Evolutionary conservation across 2,329 filamentous ascomycete species (phyloP).

Genomic region (Magnaporthiopsis incrustans): DNA sequence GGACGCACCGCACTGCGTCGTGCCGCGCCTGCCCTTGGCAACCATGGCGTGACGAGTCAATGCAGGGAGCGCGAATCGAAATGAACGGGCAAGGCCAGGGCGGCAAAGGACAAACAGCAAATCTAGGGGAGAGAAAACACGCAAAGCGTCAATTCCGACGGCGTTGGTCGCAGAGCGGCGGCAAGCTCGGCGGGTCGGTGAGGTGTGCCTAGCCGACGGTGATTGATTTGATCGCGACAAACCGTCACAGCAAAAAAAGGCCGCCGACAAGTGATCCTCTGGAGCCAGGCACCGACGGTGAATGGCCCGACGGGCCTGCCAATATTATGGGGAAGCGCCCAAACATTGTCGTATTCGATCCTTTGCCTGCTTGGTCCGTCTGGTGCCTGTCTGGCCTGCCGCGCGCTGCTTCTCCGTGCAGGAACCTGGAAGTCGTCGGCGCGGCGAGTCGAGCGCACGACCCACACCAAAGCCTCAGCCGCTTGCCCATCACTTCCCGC

Average conservation of each 20-base stretch:
- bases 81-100: slow-evolving; percentile 2
- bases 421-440: too few relatives aligned
- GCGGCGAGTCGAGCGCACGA: neutral
- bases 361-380: too few relatives aligned
- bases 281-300: neutral
- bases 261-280: too few relatives aligned
- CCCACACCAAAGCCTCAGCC: neutral
- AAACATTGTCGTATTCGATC: neutral
- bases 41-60: slow-evolving; percentile 9
- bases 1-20: neutral
- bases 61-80: slow-evolving; percentile 10
- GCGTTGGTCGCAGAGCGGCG: neutral
- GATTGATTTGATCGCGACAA: neutral
- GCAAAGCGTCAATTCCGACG: neutral
- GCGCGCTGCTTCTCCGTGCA: neutral
- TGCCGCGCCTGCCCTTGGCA: neutral
- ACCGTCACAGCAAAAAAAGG: neutral
- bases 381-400: too few relatives aligned
- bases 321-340: neutral
- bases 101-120: neutral
- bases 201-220: neutral
- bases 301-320: neutral
- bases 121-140: neutral
- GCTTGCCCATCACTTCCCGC: too few relatives aligned
- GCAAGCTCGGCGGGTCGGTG: neutral